Conservation (phyloP, 2,329 filamentous ascomycete genomes). For the Xenosphaeropsis pyriputrescens region DNA sequence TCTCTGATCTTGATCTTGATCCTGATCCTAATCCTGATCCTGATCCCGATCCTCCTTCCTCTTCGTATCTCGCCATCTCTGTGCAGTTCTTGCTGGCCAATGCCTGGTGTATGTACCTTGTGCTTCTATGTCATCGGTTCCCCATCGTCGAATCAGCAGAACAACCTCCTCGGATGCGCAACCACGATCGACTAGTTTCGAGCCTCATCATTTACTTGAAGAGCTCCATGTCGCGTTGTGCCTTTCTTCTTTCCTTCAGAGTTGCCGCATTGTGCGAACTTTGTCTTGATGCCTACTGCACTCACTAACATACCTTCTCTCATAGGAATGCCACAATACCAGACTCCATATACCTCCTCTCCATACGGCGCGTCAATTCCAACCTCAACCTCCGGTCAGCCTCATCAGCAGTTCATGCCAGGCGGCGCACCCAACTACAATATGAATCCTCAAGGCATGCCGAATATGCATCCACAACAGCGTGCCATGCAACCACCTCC, state of each 20-base stretch:
- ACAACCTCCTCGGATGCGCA: no score
- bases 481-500: background rate
- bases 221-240: background rate
- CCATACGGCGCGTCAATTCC: background rate
- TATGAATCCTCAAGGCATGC: background rate
- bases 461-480: constrained; percentile 1
- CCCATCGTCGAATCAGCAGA: no score
- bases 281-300: background rate
- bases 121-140: no score
- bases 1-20: background rate
- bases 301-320: background rate
- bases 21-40: no score
- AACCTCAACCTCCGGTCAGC: background rate
- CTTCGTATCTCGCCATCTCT: no score
- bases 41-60: background rate
- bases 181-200: no score
- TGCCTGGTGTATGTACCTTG: no score
- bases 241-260: no score
- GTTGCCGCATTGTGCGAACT: no score
- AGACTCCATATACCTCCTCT: constrained; percentile 1
- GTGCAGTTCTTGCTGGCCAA: no score
- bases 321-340: background rate
- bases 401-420: background rate
- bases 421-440: background rate
- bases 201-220: background rate